Evolutionary conservation across 441 rosid species (phyloP).

Genomic region (Pelargonium citronellum): DNA sequence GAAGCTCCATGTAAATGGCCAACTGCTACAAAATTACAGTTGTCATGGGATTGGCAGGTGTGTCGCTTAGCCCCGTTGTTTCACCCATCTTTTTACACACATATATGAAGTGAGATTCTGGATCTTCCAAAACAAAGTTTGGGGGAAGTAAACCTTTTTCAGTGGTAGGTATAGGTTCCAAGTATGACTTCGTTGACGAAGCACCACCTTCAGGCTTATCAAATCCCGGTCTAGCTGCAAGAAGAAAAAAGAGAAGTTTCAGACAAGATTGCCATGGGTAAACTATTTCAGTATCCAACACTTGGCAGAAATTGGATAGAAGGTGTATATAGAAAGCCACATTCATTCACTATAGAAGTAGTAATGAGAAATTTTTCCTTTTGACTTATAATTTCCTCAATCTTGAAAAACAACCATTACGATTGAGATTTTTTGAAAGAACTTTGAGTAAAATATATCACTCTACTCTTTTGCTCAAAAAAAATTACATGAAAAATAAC

Average conservation of each 20-base stretch:
- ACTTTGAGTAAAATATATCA: no score
- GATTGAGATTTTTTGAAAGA: no score
- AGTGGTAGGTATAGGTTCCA: constrained; percentile 62
- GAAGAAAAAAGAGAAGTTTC: not conserved
- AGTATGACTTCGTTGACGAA: constrained; percentile 37
- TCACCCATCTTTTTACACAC: constrained; percentile 56
- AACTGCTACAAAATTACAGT: constrained; percentile 32
- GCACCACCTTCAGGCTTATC: constrained; percentile 36
- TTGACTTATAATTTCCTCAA: no score
- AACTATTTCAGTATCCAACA: no score
- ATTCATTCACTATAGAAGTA: no score
- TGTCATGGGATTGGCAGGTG: constrained; percentile 37
- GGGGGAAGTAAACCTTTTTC: constrained; percentile 57
- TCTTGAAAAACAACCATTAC: no score
- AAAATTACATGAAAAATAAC: no score
- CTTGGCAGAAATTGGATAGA: no score
- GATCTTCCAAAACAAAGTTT: constrained; percentile 73
- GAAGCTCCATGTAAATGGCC: not conserved
- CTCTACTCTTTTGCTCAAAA: no score
- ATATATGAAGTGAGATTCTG: constrained; percentile 81
- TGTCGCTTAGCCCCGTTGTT: constrained; percentile 21
- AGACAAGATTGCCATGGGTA: no score
- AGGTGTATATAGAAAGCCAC: no score
- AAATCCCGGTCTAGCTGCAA: constrained; percentile 80
- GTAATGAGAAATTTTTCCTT: no score